A percentile compares a stretch with the other conserved stretches of the same genome.
These are phyloP conservation scores for Strigomonas galati DNA, from an alignment of 208 protist species.

Conservation along the genomic window DNA sequence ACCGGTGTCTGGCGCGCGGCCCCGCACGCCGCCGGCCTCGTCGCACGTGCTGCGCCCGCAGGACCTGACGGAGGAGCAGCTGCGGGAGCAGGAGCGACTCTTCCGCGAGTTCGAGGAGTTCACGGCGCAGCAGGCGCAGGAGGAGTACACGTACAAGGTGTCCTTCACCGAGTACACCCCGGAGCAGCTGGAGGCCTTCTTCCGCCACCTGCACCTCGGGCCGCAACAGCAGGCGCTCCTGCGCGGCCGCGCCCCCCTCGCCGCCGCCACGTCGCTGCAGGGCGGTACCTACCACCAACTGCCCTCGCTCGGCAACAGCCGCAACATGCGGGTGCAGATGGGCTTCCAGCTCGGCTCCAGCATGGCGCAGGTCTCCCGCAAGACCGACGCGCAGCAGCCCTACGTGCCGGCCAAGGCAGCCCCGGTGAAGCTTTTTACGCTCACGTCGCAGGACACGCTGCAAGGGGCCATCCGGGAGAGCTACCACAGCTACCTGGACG, in stretches of 20 bases:
- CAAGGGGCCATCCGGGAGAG: slow-evolving; percentile 54
- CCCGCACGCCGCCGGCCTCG: neutral
- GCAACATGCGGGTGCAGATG: neutral
- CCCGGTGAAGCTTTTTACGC: slow-evolving; percentile 85
- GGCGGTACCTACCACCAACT: slow-evolving; percentile 70
- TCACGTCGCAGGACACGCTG: slow-evolving; percentile 57
- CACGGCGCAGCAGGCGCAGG: slow-evolving; percentile 19
- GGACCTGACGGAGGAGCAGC: slow-evolving; percentile 27
- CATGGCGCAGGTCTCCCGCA: neutral
- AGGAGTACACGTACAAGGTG: slow-evolving; percentile 30
- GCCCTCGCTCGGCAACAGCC: neutral
- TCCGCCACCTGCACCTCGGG: slow-evolving; percentile 49
- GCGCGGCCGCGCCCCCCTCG: slow-evolving; percentile 62
- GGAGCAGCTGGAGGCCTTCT: slow-evolving; percentile 68
- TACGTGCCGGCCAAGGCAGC: slow-evolving; percentile 18
- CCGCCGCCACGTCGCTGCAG: slow-evolving; percentile 44
- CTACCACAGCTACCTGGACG: slow-evolving; percentile 65
- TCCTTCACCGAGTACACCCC: slow-evolving; percentile 53
- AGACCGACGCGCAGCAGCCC: neutral
- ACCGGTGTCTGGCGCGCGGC: neutral
- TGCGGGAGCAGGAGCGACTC: slow-evolving; percentile 44
- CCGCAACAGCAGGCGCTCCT: slow-evolving; percentile 47
- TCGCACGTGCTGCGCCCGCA: neutral
- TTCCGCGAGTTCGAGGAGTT: slow-evolving; percentile 49
- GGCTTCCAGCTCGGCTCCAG: neutral